A percentile compares a stretch with the other conserved stretches of the same genome.
Evolutionary conservation across 345 rosid genomes (phyloP).

Genomic region (Populus nigra): DNA sequence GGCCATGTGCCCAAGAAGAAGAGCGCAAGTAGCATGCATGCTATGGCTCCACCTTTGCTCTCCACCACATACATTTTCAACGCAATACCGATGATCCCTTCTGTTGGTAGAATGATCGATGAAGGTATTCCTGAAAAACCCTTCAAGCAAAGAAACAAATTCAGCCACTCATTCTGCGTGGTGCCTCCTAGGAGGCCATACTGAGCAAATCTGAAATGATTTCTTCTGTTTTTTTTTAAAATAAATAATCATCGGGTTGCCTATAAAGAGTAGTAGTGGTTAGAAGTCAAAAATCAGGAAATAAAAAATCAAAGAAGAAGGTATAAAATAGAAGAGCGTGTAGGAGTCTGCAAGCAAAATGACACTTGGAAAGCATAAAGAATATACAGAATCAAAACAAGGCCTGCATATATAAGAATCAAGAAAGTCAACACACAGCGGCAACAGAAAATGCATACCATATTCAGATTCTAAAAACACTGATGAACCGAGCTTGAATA

Average conservation of each 20-base stretch:
- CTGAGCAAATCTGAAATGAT: neutral
- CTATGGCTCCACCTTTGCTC: slow-evolving; percentile 82
- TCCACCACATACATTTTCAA: slow-evolving; percentile 67
- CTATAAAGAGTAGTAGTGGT: too few species aligned
- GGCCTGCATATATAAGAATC: neutral
- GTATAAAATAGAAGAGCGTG: neutral
- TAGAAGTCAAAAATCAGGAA: neutral
- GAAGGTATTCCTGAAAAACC: slow-evolving; percentile 12
- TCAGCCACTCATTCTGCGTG: neutral
- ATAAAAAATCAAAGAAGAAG: too few species aligned
- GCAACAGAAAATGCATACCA: neutral
- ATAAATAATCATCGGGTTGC: too few species aligned
- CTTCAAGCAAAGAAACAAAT: slow-evolving; percentile 18
- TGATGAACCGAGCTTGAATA: neutral
- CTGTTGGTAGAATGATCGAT: slow-evolving; percentile 14
- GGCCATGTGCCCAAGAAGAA: slow-evolving; percentile 88
- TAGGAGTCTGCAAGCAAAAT: neutral
- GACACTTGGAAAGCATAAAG: neutral
- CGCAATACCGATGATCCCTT: slow-evolving; percentile 1
- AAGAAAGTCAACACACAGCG: neutral
- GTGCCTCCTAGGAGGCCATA: neutral
- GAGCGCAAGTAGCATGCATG: slow-evolving; percentile 63
- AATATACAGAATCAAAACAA: neutral
- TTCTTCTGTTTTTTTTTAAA: too few species aligned
- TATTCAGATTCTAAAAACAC: neutral